Evolutionary conservation across 352 stramenopile species (phyloP), one percentile per base, ranked within the genome.

Genomic region (Pythium rhizo-oryzae): DNA sequence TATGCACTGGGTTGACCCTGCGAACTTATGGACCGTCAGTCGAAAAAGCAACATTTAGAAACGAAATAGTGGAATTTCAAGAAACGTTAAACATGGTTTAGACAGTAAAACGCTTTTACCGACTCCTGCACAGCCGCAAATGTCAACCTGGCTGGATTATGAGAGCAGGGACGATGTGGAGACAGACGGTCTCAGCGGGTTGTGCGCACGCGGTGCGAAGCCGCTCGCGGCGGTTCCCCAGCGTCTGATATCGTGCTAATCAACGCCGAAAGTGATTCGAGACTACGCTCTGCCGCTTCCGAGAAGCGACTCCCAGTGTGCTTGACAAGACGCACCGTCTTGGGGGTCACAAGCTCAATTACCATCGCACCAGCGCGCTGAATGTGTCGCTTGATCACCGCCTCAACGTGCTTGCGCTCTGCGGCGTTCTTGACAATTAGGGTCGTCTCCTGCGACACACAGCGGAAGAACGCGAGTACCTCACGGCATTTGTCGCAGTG

Each of bases 21-120:
- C 62, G 62, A 55, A 68, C 62, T 68, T 68, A 68, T 18, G 37
- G 37, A 43, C 13, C 11, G 35, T 6, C 28, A 33, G 6, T 33
- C 28, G 9, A 43, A 43, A 18, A 43, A 43, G 5, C 13, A 9
- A 43, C 15, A 16, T 43, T 43, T 43, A 7, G 28, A 6, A 7
- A 7, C 28, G 3, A 33, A 33, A 33, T 33, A 33, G 6, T 33
- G 28, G 2, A 33, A 33, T 33, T 33, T 33, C 6, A 6, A 33
- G 28, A 33, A 33, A 33, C 2, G 6, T 33, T 33, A 33, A 33
- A 33, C 28, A 33, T 33, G 28, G 2, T 33, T 33, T 33, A 6
- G 28, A 33, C 28, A 6, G 6, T 33, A 33, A 33, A 33, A 33
- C 28, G 28, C 28, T 2, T 33, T 33, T 33, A n/a, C n/a, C n/a